Conservation (phyloP, 2,329 filamentous ascomycete species). For the Emericellopsis atlantica region DNA sequence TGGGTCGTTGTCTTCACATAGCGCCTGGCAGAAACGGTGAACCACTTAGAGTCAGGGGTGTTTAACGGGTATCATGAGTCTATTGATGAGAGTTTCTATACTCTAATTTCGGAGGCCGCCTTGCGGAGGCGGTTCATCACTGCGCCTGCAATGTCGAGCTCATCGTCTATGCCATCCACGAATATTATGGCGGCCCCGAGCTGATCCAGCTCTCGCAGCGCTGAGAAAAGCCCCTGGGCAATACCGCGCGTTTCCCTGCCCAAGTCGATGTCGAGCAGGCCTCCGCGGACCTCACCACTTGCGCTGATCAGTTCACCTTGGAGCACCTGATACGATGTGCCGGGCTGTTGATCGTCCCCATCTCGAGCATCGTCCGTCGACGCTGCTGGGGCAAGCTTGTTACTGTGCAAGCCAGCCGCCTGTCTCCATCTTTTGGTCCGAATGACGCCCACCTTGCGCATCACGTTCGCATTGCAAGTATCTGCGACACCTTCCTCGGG, state of each 20-base stretch:
- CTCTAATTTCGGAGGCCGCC: constrained; percentile 51
- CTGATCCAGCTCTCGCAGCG: constrained; percentile 73
- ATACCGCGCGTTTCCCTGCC: constrained; percentile 61
- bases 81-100: constrained; percentile 21
- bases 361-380: constrained; percentile 12
- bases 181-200: constrained; percentile 71
- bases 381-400: constrained; percentile 10
- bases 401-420: constrained; percentile 25
- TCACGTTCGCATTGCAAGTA: constrained; percentile 7
- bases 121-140: constrained; percentile 78
- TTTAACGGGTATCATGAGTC: constrained; percentile 3
- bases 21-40: not conserved
- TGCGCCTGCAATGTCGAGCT: constrained; percentile 72
- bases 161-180: constrained; percentile 75
- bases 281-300: constrained; percentile 19
- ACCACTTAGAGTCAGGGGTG: too few species aligned
- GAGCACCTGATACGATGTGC: constrained; percentile 24
- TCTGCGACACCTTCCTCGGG: constrained; percentile 13
- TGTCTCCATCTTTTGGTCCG: constrained; percentile 40
- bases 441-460: constrained; percentile 34
- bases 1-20: not conserved
- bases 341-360: constrained; percentile 10
- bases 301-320: constrained; percentile 24
- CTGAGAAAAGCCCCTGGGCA: constrained; percentile 78
- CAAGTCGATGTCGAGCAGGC: constrained; percentile 57